phyloP scores from a whole-genome alignment of 192 early-diverging fungal species.

The Podila horticola region DNA sequence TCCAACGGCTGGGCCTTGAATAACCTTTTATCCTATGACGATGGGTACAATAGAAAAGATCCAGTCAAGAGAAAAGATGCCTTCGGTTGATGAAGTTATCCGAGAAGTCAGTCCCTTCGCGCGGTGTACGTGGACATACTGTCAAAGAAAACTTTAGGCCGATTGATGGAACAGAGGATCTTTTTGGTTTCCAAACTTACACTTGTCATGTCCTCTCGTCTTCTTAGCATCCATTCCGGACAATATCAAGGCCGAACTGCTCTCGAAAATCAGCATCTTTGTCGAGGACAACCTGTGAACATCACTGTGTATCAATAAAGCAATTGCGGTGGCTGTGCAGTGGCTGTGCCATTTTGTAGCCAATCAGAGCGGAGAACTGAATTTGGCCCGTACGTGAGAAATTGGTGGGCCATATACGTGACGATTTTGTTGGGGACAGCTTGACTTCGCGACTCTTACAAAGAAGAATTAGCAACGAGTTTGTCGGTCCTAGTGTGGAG shows the following conservation, averaged over 20 bases:
- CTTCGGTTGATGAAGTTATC: conserved; percentile 45
- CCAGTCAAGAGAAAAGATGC: conserved; percentile 20
- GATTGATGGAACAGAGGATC: no score
- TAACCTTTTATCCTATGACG: no score
- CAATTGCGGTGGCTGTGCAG: not conserved
- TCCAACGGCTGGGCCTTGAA: no score
- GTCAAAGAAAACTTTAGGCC: not conserved
- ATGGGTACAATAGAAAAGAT: conserved; percentile 16
- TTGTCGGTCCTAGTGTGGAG: not conserved
- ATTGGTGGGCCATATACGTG: not conserved
- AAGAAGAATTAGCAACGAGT: not conserved
- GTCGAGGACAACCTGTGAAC: conserved; percentile 32
- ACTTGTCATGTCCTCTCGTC: not conserved
- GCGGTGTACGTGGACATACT: conserved; percentile 15
- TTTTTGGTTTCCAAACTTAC: no score
- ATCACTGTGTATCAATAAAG: not conserved
- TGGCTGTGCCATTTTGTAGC: not conserved
- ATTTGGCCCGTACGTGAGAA: not conserved
- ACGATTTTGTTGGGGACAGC: not conserved
- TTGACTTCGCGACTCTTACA: not conserved
- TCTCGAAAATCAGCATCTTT: conserved; percentile 36
- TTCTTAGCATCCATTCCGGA: conserved; percentile 35
- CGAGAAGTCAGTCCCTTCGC: conserved; percentile 44
- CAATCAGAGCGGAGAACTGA: not conserved
- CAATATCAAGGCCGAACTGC: conserved; percentile 37